These are phyloP conservation scores for Bjerkandera adusta DNA, from an alignment of 1,284 basidiomycete genomes.

Conservation along the genomic window DNA sequence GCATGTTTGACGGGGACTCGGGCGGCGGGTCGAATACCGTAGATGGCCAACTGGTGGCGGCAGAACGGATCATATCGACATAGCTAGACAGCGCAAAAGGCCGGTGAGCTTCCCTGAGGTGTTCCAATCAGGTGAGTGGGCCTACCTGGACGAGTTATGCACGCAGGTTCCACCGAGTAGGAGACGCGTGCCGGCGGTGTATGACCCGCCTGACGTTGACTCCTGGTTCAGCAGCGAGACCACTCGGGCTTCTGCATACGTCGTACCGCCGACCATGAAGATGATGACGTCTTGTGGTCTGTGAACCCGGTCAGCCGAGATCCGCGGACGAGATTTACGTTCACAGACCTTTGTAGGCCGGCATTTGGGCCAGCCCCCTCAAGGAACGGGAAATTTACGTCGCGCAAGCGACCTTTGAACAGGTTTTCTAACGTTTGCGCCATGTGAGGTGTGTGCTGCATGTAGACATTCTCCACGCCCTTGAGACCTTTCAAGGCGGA, in stretches of 20 bases:
- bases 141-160: slow-evolving; percentile 87
- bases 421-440: slow-evolving; percentile 91
- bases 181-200: slow-evolving; percentile 61
- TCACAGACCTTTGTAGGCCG: slow-evolving; percentile 57
- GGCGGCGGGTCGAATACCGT: slow-evolving; percentile 71
- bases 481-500: slow-evolving; percentile 95
- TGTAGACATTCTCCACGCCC: slow-evolving; percentile 99
- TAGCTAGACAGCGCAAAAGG: slow-evolving; percentile 42
- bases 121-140: slow-evolving; percentile 12
- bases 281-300: slow-evolving; percentile 94
- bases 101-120: slow-evolving; percentile 14
- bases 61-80: slow-evolving; percentile 70
- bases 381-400: slow-evolving; percentile 89
- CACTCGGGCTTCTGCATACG: slow-evolving; percentile 88
- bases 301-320: neutral
- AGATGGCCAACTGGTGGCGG: slow-evolving; percentile 57
- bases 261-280: slow-evolving; percentile 93
- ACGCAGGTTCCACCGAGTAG: slow-evolving; percentile 91
- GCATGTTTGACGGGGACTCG: slow-evolving; percentile 64
- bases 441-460: slow-evolving; percentile 94
- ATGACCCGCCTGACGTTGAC: slow-evolving; percentile 41
- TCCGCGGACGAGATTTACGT: neutral
- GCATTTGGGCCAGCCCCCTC: slow-evolving; percentile 69
- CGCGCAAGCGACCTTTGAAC: slow-evolving; percentile 83
- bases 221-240: slow-evolving; percentile 87